phyloP scores from a whole-genome alignment of 345 rosid species.

The Firmiana major region DNA sequence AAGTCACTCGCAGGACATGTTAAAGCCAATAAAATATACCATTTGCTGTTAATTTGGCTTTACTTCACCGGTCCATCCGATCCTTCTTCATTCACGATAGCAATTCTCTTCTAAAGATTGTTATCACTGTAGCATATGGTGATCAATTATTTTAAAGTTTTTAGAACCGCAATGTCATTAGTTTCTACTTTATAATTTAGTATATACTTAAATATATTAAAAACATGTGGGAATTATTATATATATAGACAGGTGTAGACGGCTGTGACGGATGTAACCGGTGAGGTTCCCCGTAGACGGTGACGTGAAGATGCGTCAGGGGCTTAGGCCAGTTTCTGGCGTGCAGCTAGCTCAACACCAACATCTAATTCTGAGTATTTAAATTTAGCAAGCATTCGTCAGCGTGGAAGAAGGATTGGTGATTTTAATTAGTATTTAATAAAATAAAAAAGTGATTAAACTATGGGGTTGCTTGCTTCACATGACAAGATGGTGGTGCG shows the following conservation, averaged over 20 bases:
- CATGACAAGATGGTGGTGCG: constrained; percentile 26
- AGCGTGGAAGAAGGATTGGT: constrained; percentile 26
- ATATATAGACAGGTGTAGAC: neutral
- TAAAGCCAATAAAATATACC: neutral
- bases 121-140: too few relatives aligned
- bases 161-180: too few relatives aligned
- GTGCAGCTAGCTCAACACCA: constrained; percentile 14
- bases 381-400: constrained; percentile 17
- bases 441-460: neutral
- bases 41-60: too few relatives aligned
- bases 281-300: constrained; percentile 26
- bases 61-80: neutral
- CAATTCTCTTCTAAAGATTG: too few relatives aligned
- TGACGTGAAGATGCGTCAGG: constrained; percentile 20
- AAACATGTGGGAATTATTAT: neutral
- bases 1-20: neutral
- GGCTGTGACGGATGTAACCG: constrained; percentile 15
- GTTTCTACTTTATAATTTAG: neutral
- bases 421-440: too few relatives aligned
- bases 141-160: too few relatives aligned
- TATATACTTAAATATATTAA: too few relatives aligned
- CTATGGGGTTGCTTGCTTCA: constrained; percentile 25
- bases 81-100: too few relatives aligned
- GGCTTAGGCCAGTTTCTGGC: constrained; percentile 27
- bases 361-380: neutral